These are phyloP conservation scores for Ustilago shanxiensis DNA, from an alignment of 1,284 basidiomycete genomes.

Conservation along the genomic window DNA sequence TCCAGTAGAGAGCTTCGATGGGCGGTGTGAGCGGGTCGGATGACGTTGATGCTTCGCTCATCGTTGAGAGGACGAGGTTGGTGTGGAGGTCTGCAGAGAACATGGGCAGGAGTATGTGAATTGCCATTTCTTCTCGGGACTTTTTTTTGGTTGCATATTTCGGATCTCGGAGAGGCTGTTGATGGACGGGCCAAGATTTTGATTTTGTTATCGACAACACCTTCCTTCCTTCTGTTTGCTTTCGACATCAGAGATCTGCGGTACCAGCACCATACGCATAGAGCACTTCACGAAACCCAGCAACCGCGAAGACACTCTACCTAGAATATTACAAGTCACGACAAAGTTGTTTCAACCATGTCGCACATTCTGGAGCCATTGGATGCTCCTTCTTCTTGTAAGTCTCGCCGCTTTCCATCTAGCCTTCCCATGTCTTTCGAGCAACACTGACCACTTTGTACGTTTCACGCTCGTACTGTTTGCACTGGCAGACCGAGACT, in stretches of 20 bases:
- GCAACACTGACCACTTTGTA: too few species aligned
- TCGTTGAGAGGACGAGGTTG: not conserved
- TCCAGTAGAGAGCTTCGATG: conserved; percentile 73
- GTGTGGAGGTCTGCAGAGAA: not conserved
- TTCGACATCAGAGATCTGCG: not conserved
- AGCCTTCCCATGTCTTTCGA: conserved; percentile 18
- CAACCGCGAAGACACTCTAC: not conserved
- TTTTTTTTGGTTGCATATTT: not conserved
- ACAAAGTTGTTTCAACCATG: too few species aligned
- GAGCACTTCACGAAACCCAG: too few species aligned
- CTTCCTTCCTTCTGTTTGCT: not conserved
- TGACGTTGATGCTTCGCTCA: not conserved
- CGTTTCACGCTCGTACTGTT: too few species aligned
- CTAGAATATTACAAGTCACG: too few species aligned
- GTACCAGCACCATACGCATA: not conserved
- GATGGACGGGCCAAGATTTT: conserved; percentile 10
- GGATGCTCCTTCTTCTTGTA: conserved; percentile 94
- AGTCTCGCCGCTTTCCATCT: conserved; percentile 72
- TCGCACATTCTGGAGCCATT: conserved; percentile 85
- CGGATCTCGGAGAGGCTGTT: conserved; percentile 1
- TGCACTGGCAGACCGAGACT: conserved; percentile 72
- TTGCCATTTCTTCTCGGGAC: not conserved
- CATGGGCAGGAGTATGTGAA: too few species aligned
- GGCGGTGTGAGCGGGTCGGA: conserved; percentile 74
- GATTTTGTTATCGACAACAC: conserved; percentile 3